These are phyloP conservation scores for Starmerella apicola DNA, from an alignment of 805 yeast genomes.

Conservation along the genomic window DNA sequence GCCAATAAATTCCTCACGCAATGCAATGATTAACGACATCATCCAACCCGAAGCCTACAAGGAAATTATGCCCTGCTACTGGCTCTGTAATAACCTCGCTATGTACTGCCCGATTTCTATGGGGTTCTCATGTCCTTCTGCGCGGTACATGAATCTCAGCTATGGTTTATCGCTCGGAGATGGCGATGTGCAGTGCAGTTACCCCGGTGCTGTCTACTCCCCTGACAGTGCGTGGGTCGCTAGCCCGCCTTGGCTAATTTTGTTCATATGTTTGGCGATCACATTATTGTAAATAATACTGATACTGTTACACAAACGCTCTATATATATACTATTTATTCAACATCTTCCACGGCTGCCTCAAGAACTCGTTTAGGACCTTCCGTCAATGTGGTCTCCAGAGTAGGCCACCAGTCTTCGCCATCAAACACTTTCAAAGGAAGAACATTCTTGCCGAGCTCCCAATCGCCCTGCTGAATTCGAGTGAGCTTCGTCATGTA, in stretches of 20 bases:
- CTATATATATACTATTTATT: not conserved
- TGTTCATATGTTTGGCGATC: not conserved
- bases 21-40: constrained; percentile 40
- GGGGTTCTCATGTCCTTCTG: constrained; percentile 60
- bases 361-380: constrained; percentile 20
- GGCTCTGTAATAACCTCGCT: constrained; percentile 65
- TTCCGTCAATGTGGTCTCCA: constrained; percentile 30
- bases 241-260: constrained; percentile 8
- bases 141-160: constrained; percentile 14
- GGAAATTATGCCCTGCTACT: constrained; percentile 79
- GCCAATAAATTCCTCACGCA: constrained; percentile 43
- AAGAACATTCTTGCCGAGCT: constrained; percentile 54
- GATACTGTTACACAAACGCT: too few species aligned
- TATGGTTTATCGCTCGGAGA: constrained; percentile 24
- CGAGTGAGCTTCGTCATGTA: constrained; percentile 80
- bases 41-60: constrained; percentile 51
- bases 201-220: constrained; percentile 28
- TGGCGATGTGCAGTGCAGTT: constrained; percentile 29
- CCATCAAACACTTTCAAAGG: constrained; percentile 50
- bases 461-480: constrained; percentile 73
- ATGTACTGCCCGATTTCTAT: constrained; percentile 73
- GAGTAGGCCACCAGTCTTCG: constrained; percentile 42
- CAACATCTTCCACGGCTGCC: not conserved
- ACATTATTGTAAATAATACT: not conserved
- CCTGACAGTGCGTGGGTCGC: constrained; percentile 10